Base-by-base conservation (phyloP, 331 rosid species). In the Stylosanthes scabra region DNA sequence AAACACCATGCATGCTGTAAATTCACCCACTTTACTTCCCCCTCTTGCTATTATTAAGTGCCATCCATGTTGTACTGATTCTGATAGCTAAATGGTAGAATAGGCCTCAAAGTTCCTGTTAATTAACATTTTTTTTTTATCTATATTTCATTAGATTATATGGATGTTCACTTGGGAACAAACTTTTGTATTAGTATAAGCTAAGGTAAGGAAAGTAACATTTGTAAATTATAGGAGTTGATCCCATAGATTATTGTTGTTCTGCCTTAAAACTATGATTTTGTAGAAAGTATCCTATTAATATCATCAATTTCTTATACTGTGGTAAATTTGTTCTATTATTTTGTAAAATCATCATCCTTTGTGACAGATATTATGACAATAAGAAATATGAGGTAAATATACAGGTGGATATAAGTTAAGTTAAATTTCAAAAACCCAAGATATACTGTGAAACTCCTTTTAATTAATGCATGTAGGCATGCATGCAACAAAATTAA, bases 161-260 rank as follows among this genome's bases (percentile, higher is more conserved):
- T 81, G 76, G 82, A 81, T 70, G 84, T 72, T 66, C 78, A 60
- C 77, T 72, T 58, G 74, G 78, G 66, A 74, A 68, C 68, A 78
- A 76, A 70, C 68, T 74, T 83, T 80, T 80, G 78, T 85, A 81
- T n/a, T n/a, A n/a, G n/a, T n/a, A n/a, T n/a, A n/a, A n/a, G n/a
- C n/a, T 31, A 31, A 63, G 60, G 81, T 71, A 52, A 78, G 76
- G 74, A 65, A 70, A 34, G 71, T 76, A 40, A 59, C 42, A 39
- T 70, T 59, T 71, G 78, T 68, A 82, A 62, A 50, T 63, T 70
- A 72, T 79, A 78, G 82, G 81, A 77, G 28, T 78, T 74, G 63
- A 45, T 82, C 64, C 59, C 72, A 7, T 74, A 65, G 72, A 70
- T 70, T 78, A 70, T 70, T 78, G 51, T 64, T 80, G 39, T 74